phyloP scores from a whole-genome alignment of 768 basidiomycete species.

The Neoboletus magnificus region DNA sequence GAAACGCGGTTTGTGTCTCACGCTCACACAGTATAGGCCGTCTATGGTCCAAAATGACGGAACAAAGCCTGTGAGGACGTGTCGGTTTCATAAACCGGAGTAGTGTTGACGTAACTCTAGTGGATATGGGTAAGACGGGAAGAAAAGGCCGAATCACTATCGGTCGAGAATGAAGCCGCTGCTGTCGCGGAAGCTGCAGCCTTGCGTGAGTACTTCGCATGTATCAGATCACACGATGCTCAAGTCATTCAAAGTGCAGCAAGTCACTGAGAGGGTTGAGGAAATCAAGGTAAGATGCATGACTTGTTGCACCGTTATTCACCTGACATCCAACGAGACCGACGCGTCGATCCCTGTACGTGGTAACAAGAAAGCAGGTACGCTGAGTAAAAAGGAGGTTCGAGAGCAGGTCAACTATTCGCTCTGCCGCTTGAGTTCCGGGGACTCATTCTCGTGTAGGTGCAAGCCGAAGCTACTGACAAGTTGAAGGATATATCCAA shows the following conservation, averaged over 20 bases:
- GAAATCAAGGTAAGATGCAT: constrained; percentile 48
- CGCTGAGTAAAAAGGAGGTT: constrained; percentile 71
- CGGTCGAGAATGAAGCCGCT: constrained; percentile 9
- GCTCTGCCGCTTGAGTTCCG: neutral
- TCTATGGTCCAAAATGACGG: constrained; percentile 80
- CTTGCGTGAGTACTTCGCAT: constrained; percentile 36
- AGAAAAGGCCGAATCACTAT: constrained; percentile 6
- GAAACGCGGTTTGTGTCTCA: neutral
- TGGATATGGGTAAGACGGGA: constrained; percentile 60
- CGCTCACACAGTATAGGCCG: constrained; percentile 53
- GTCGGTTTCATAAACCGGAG: neutral
- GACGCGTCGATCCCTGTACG: constrained; percentile 63
- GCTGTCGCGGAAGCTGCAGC: constrained; percentile 47
- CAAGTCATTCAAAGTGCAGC: constrained; percentile 43
- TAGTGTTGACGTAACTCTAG: constrained; percentile 30
- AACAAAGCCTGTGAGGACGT: constrained; percentile 57
- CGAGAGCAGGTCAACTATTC: constrained; percentile 54
- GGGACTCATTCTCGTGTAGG: constrained; percentile 34
- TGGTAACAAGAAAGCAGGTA: constrained; percentile 68
- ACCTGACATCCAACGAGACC: constrained; percentile 40
- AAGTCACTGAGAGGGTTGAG: constrained; percentile 55
- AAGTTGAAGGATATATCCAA: constrained; percentile 59
- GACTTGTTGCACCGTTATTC: neutral
- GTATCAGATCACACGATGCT: neutral
- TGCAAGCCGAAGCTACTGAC: constrained; percentile 54